Base-by-base conservation (phyloP, 1,139 yeast genomes). In the Lodderomyces metapsilosis region DNA sequence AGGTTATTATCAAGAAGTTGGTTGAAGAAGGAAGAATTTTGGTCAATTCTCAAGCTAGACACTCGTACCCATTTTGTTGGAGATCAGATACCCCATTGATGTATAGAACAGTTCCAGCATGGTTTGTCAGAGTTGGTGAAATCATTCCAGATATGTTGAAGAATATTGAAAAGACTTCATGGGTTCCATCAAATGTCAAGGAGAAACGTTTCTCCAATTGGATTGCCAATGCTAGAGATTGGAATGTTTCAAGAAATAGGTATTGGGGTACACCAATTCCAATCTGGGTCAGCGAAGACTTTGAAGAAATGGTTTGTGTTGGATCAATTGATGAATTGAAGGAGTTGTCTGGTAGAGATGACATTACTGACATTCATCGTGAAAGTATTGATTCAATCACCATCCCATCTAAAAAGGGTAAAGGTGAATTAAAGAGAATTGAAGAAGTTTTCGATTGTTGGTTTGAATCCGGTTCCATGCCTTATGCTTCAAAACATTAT, bases 181-280 rank as follows among this genome's bases (percentile, higher is more conserved):
- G 99, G 99, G 98, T 92, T 53, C 99, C 99, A 48, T 72, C 73
- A 48, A 77, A 74, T 57, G 85, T 94, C 57, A 88, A 89, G 69
- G 97, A 89, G 56, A 94, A 94, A 67, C 82, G 99, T 67, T 92
- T 92, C 57, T 80, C 94, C 41, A 92, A 91, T 73, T 92, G 99
- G 99, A 87, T 92, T 63, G 88, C 92, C 53, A 91, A 91, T 58
- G 98, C 98, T 40, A 86, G 99, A 66, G 99, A 92, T 68, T 92
- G 99, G 99, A 92, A 92, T 63, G 79, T 92, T 51, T 89, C 97
- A 16, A 86, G 99, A 78, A 92, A 92, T 74, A 82, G 99, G 68
- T 92, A 92, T 69, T 92, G 99, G 99, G 99, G 99, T 73, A 92
- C 98, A 34, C 99, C 99, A 48, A 84, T 92, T 54, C 99, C 99